A percentile compares a stretch with the other conserved stretches of the same genome.
phyloP scores from a whole-genome alignment of 495 filamentous ascomycete genomes.

The Hypoxylon lienhwacheense region DNA sequence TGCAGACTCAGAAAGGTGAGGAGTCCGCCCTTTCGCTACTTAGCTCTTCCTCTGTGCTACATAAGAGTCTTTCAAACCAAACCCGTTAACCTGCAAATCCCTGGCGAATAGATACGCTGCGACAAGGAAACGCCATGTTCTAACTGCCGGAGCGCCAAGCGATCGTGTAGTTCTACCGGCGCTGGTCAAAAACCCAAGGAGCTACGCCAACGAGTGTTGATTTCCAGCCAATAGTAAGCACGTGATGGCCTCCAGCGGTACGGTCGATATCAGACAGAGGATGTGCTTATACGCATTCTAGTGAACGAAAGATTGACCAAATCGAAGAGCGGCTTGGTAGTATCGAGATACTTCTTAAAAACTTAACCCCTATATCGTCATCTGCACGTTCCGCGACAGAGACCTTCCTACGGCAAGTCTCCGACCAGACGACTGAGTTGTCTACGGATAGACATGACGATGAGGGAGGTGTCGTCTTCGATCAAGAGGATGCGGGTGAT shows the following conservation, averaged over 20 bases:
- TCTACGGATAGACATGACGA: slow-evolving; percentile 24
- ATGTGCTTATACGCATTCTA: slow-evolving; percentile 27
- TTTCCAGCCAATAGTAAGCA: slow-evolving; percentile 69
- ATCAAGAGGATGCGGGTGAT: slow-evolving; percentile 45
- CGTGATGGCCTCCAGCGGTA: background rate
- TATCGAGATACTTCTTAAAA: slow-evolving; percentile 58
- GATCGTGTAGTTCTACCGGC: slow-evolving; percentile 60
- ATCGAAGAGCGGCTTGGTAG: slow-evolving; percentile 64
- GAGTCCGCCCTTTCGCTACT: slow-evolving; percentile 31
- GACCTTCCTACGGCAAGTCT: background rate
- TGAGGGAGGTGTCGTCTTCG: slow-evolving; percentile 33
- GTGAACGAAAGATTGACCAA: slow-evolving; percentile 68
- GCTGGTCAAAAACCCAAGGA: slow-evolving; percentile 61
- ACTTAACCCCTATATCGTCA: slow-evolving; percentile 38
- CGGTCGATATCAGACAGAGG: background rate
- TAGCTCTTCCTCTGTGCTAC: slow-evolving; percentile 40
- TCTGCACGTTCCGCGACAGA: slow-evolving; percentile 9
- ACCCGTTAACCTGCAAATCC: slow-evolving; percentile 35
- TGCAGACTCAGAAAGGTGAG: slow-evolving; percentile 56
- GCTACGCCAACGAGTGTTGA: slow-evolving; percentile 62
- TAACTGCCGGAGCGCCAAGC: slow-evolving; percentile 63
- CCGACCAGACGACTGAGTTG: slow-evolving; percentile 20
- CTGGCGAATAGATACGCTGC: slow-evolving; percentile 60
- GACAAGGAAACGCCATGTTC: slow-evolving; percentile 69
- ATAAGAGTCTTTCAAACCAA: background rate